phyloP scores from a whole-genome alignment of 176 grass and related monocot genomes.

The Echinochloa phyllopogon region DNA sequence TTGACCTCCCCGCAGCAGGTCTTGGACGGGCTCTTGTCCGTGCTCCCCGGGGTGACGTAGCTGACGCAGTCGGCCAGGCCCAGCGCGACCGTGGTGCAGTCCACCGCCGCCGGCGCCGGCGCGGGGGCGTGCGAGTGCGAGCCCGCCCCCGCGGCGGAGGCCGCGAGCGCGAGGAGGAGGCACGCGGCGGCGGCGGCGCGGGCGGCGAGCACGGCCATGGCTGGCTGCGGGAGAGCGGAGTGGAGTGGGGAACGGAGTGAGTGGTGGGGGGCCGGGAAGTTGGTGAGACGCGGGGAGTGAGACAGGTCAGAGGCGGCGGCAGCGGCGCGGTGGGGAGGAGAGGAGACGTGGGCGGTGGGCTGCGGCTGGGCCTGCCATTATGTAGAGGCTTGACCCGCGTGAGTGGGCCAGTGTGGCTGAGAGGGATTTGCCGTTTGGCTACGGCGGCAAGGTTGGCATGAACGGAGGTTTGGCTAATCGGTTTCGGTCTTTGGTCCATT shows the following conservation, averaged over 20 bases:
- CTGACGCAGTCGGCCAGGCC: conserved; percentile 39
- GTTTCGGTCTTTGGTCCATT: too few species aligned
- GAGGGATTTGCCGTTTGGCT: too few species aligned
- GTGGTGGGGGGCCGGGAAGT: background rate
- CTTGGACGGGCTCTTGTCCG: background rate
- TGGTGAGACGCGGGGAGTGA: conserved; percentile 42
- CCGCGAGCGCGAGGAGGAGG: conserved; percentile 38
- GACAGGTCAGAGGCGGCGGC: background rate
- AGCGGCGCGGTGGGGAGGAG: background rate
- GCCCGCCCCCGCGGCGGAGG: conserved; percentile 4
- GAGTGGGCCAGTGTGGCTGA: too few species aligned
- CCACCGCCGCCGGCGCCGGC: conserved; percentile 26
- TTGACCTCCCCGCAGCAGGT: conserved; percentile 52
- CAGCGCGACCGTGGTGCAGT: background rate
- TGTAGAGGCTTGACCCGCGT: background rate
- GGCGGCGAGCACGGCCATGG: conserved; percentile 36
- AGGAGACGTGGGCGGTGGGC: background rate
- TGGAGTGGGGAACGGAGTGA: too few species aligned
- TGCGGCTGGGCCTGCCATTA: background rate
- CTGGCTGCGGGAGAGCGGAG: background rate
- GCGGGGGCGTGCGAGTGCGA: conserved; percentile 38
- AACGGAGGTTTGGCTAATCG: too few species aligned
- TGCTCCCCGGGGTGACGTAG: conserved; percentile 24
- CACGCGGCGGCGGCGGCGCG: background rate
- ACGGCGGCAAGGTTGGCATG: too few species aligned